Evolutionary conservation across 352 stramenopile species (phyloP).

Genomic region (Phytopythium helicoides): DNA sequence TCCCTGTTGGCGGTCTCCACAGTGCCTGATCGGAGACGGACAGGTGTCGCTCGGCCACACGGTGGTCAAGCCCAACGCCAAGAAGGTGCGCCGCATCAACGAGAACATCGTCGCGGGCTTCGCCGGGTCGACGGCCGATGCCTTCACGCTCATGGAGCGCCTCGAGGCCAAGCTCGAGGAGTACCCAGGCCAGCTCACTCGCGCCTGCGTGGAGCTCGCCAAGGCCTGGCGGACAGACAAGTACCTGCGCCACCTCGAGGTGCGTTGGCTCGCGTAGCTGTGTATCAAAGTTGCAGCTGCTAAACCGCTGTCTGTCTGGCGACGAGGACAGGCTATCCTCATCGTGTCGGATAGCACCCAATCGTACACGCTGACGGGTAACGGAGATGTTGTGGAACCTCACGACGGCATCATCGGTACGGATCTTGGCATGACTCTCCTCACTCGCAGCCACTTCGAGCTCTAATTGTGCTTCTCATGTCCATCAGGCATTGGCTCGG

Average conservation of each 20-base stretch:
- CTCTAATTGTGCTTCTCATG: too few species aligned
- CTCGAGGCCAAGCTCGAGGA: constrained; percentile 98
- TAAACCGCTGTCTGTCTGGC: neutral
- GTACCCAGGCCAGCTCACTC: constrained; percentile 96
- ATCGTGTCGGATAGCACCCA: constrained; percentile 96
- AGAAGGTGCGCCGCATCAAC: constrained; percentile 96
- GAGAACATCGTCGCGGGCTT: constrained; percentile 96
- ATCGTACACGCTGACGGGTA: constrained; percentile 97
- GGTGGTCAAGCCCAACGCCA: constrained; percentile 98
- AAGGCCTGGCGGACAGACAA: constrained; percentile 99
- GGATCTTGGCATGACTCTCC: neutral
- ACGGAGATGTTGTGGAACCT: constrained; percentile 97
- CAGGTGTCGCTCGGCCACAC: constrained; percentile 96
- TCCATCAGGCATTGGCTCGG: constrained; percentile 82
- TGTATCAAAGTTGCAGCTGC: neutral
- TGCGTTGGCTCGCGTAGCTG: constrained; percentile 9
- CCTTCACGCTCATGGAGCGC: constrained; percentile 98
- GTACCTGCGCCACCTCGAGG: constrained; percentile 96
- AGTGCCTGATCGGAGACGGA: constrained; percentile 97
- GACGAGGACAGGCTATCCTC: constrained; percentile 52
- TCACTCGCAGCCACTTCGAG: neutral
- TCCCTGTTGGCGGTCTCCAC: too few species aligned
- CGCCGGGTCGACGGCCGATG: constrained; percentile 96
- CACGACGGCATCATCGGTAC: constrained; percentile 93
- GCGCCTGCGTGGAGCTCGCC: constrained; percentile 97